Conservation (phyloP, 768 basidiomycete species). For the Rossbeevera mucosa region DNA sequence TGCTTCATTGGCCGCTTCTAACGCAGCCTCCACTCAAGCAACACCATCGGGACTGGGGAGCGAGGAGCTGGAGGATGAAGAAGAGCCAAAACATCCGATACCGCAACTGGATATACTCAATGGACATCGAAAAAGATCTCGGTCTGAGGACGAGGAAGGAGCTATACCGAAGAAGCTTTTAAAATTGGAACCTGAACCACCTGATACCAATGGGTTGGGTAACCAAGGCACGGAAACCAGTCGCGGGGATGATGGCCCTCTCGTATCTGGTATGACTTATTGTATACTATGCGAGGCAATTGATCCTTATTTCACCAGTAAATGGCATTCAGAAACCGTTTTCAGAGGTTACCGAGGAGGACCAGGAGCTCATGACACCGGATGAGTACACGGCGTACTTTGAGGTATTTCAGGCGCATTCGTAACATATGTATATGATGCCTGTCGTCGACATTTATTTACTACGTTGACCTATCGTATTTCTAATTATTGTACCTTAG, state of each 20-base stretch:
- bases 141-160: slow-evolving; percentile 59
- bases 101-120: slow-evolving; percentile 67
- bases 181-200: slow-evolving; percentile 37
- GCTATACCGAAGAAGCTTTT: slow-evolving; percentile 34
- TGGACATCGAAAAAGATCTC: slow-evolving; percentile 69
- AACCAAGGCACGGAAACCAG: background rate
- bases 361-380: slow-evolving; percentile 88
- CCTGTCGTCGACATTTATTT: background rate
- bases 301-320: slow-evolving; percentile 41
- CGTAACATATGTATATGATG: slow-evolving; percentile 11
- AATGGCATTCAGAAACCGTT: slow-evolving; percentile 70
- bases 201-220: slow-evolving; percentile 16
- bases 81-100: slow-evolving; percentile 63
- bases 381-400: slow-evolving; percentile 87
- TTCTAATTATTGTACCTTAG: slow-evolving; percentile 19
- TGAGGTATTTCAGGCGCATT: slow-evolving; percentile 55
- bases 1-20: slow-evolving; percentile 66
- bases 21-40: slow-evolving; percentile 50
- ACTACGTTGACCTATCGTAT: slow-evolving; percentile 9
- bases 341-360: slow-evolving; percentile 84
- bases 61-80: slow-evolving; percentile 64
- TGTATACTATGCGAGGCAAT: background rate
- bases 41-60: slow-evolving; percentile 56
- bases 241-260: slow-evolving; percentile 46
- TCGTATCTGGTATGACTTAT: slow-evolving; percentile 56